Conservation (phyloP, 2,329 filamentous ascomycete species). For the Sclerotinia glacialis region DNA sequence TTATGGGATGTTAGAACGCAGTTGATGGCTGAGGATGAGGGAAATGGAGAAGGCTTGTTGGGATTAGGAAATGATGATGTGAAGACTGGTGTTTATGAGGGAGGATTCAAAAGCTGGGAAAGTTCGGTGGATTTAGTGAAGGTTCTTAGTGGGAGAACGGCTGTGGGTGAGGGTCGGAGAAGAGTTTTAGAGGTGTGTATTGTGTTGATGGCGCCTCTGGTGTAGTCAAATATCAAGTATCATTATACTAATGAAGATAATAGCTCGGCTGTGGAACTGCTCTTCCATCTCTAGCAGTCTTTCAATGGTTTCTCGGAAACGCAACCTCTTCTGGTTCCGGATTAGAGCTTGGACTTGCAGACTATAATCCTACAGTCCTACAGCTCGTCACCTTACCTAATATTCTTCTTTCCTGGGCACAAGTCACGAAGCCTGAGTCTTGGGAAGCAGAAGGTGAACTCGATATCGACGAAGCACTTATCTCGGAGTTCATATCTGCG, state of each 20-base stretch:
- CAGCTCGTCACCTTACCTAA: slow-evolving; percentile 78
- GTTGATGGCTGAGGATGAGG: slow-evolving; percentile 71
- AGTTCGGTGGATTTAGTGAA: slow-evolving; percentile 78
- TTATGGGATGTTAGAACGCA: slow-evolving; percentile 80
- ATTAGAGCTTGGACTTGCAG: slow-evolving; percentile 65
- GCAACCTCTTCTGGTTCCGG: slow-evolving; percentile 26
- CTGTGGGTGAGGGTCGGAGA: slow-evolving; percentile 22
- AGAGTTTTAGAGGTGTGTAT: slow-evolving; percentile 37
- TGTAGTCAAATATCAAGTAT: background rate
- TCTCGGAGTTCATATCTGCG: slow-evolving; percentile 56
- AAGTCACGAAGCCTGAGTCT: slow-evolving; percentile 24
- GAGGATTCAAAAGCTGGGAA: slow-evolving; percentile 88
- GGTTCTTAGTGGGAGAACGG: slow-evolving; percentile 41
- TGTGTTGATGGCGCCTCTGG: background rate
- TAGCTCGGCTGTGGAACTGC: slow-evolving; percentile 78
- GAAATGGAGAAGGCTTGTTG: slow-evolving; percentile 53
- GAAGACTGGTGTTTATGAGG: slow-evolving; percentile 79
- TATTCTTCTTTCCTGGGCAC: slow-evolving; percentile 64
- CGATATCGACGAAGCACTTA: slow-evolving; percentile 45
- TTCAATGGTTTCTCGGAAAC: slow-evolving; percentile 53
- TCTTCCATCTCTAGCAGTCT: slow-evolving; percentile 67
- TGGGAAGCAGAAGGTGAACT: slow-evolving; percentile 39
- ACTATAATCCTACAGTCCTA: slow-evolving; percentile 78
- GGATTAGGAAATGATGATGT: slow-evolving; percentile 68
- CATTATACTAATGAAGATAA: slow-evolving; percentile 2